A percentile compares a stretch with the other conserved stretches of the same genome.
Evolutionary conservation across 228 moss, liverwort and hornwort genomes (phyloP).

Genomic region (Sphagnum fallax): DNA sequence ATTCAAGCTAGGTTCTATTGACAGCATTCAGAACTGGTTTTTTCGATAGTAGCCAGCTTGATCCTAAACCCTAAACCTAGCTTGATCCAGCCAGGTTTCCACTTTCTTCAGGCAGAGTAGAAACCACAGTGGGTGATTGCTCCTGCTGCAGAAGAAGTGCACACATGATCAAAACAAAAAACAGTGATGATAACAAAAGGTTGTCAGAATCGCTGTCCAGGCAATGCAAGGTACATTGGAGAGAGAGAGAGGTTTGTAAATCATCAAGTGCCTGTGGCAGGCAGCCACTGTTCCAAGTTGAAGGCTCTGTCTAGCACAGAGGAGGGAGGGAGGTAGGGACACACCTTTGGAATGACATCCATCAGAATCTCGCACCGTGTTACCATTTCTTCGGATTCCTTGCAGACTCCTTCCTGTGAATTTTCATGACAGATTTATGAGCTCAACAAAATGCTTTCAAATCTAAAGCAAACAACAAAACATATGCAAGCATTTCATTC

Average conservation of each 20-base stretch:
- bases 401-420: constrained; percentile 32
- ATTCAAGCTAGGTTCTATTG: too few species aligned
- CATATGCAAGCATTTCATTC: too few species aligned
- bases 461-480: too few species aligned
- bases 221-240: neutral
- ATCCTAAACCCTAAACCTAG: too few species aligned
- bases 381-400: constrained; percentile 33
- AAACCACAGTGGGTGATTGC: too few species aligned
- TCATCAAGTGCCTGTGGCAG: neutral
- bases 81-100: too few species aligned
- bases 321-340: neutral
- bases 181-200: too few species aligned
- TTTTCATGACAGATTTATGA: neutral
- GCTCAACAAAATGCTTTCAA: neutral
- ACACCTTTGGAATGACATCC: constrained; percentile 47
- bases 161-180: too few species aligned
- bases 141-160: too few species aligned
- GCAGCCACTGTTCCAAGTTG: neutral
- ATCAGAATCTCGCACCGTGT: constrained; percentile 37
- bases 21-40: too few species aligned
- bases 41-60: too few species aligned
- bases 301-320: neutral
- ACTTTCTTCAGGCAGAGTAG: too few species aligned
- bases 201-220: neutral
- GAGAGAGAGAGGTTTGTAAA: neutral